These are phyloP conservation scores for Podospora bellae-mahoneyi DNA, from an alignment of 495 filamentous ascomycete genomes.

Conservation along the genomic window DNA sequence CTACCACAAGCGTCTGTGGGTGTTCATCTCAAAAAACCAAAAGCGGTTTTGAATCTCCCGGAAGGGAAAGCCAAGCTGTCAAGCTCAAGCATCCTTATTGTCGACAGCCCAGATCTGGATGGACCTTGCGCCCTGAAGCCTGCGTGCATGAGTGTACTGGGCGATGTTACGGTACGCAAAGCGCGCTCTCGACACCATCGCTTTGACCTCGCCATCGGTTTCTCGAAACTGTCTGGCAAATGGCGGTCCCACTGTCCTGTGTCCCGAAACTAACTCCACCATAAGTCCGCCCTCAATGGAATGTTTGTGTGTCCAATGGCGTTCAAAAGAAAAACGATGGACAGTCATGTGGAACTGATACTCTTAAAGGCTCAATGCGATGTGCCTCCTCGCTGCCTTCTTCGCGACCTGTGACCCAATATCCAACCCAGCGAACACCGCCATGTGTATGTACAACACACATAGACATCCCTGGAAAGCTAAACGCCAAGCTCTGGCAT, in stretches of 20 bases:
- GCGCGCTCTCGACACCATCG: neutral
- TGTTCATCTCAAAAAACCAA: constrained; percentile 1
- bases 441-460: too few species aligned
- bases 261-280: neutral
- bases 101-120: constrained; percentile 13
- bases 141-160: constrained; percentile 14
- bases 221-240: neutral
- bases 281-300: neutral
- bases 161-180: neutral
- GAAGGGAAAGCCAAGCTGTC: constrained; percentile 2
- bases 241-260: neutral
- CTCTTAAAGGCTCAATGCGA: neutral
- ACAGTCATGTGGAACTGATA: neutral
- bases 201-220: constrained; percentile 6
- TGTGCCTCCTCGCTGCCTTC: neutral
- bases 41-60: constrained; percentile 4
- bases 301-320: neutral
- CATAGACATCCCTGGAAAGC: neutral
- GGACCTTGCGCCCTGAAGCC: constrained; percentile 12
- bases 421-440: too few species aligned
- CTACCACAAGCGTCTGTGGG: neutral
- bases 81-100: constrained; percentile 11
- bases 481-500: neutral
- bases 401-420: neutral
- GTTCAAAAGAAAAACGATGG: neutral